Base-by-base conservation (phyloP, 1,284 basidiomycete genomes). In the Heimioporus retisporus region DNA sequence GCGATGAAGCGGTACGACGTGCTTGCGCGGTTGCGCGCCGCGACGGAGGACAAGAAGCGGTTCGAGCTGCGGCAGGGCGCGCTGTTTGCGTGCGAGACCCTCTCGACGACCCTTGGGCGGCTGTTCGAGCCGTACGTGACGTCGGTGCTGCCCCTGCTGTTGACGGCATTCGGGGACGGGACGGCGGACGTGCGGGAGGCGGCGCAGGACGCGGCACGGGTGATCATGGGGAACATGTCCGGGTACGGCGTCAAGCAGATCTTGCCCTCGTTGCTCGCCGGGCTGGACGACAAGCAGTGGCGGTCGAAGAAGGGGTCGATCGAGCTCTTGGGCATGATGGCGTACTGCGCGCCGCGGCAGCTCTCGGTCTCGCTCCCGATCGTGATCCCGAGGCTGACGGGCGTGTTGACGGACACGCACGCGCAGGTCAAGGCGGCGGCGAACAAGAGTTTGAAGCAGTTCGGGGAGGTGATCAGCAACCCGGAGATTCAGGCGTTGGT, bases 271-370 rank as follows among this genome's bases (percentile, higher is more conserved):
- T 81, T 99, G 13, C 86, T 99, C 8, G 92, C 92, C 46, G 97
- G 96, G 46, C 84, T 99, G 58, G 97, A 99, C 72, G 98, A 99
- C 80, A 99, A 98, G 79, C 98, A 99, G 79, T 99, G 98, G 98
- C 88, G 97, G 40, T 96, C 97, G 3, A 99, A 99, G 85, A 99
- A 99, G 83, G 98, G 88, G 2, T 97, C 96, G 5, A 98, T 99
- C 71, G 98, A 99, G 79, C 83, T 99, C n/a, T 85, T 99, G 64
- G 98, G 98, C 48, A 94, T 97, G 84, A 99, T 99, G 97, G 98
- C 98, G 1, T 99, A 97, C 81, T 98, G 97, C 81, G 96, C 98
- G 10, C 98, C 97, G 4, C 90, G 92, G 60, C 98, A 99, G 80
- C 88, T 99, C 18, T 98, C 98, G 1, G 86, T 96, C 31, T 99